Percentiles rank a stretch among this genome's conserved stretches.
phyloP scores from a whole-genome alignment of 257 asterid genomes.

The Ehretia macrophylla region DNA sequence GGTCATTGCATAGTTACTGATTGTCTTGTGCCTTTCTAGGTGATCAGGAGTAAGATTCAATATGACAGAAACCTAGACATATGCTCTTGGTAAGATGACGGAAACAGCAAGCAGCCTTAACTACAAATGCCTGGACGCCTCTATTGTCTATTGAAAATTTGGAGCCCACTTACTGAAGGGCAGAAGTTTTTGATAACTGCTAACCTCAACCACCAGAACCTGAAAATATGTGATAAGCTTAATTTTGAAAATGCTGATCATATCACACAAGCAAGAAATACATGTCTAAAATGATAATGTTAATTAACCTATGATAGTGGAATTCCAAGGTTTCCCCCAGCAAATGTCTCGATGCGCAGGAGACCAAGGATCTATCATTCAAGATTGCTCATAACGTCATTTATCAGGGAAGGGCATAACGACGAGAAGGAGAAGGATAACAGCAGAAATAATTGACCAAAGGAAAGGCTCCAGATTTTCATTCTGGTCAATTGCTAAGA shows the following conservation, averaged over 20 bases:
- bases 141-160: neutral
- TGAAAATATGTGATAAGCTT: constrained; percentile 9
- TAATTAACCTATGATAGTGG: constrained; percentile 28
- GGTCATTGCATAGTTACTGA: constrained; percentile 29
- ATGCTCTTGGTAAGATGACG: neutral
- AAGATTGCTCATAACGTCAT: neutral
- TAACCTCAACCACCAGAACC: constrained; percentile 41
- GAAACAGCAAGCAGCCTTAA: neutral
- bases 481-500: constrained; percentile 34
- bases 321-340: constrained; percentile 39
- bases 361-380: constrained; percentile 23
- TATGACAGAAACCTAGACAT: constrained; percentile 29
- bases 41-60: constrained; percentile 46
- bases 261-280: neutral
- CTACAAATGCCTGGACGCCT: neutral
- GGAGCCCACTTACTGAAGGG: constrained; percentile 26
- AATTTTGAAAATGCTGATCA: neutral
- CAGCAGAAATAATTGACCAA: too few species aligned
- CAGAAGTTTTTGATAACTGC: constrained; percentile 37
- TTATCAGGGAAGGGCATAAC: too few species aligned
- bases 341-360: constrained; percentile 26
- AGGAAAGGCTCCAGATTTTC: constrained; percentile 17
- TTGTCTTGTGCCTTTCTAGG: constrained; percentile 40
- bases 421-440: too few species aligned
- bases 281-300: neutral